phyloP scores from a whole-genome alignment of 768 basidiomycete genomes.

The Tylopilus rubrobrunneus region DNA sequence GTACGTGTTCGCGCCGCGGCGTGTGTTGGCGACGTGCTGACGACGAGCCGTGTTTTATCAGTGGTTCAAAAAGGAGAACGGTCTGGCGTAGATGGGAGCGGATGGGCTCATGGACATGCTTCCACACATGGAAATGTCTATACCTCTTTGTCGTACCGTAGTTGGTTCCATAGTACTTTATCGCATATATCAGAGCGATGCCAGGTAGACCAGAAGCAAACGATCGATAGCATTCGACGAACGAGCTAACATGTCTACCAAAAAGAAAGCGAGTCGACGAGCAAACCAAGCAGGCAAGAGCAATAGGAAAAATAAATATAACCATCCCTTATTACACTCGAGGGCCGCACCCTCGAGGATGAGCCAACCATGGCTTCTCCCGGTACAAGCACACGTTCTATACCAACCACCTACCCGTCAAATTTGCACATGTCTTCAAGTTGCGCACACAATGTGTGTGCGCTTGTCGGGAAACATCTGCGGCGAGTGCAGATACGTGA shows the following conservation, averaged over 20 bases:
- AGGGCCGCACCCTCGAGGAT: no score
- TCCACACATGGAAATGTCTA: neutral
- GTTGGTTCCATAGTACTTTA: neutral
- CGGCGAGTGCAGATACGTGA: no score
- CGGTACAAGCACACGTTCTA: no score
- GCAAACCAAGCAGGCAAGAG: neutral
- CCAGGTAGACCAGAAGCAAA: no score
- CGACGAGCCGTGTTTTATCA: neutral
- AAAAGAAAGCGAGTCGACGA: neutral
- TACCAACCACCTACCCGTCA: no score
- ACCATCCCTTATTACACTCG: neutral
- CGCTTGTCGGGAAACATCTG: no score
- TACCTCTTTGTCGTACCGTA: neutral
- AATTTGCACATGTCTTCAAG: no score
- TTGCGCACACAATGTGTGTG: no score
- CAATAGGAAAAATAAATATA: no score
- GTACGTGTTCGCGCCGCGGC: conserved; percentile 38
- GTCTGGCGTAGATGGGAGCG: conserved; percentile 22
- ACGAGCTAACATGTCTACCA: no score
- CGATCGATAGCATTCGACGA: neutral
- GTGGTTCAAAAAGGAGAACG: conserved; percentile 32
- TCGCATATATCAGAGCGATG: no score
- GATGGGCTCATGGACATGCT: neutral
- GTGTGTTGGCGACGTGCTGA: neutral
- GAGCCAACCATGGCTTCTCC: no score